Evolutionary conservation across 208 protist genomes (phyloP), one percentile per base, ranked within the genome.

Genomic region (Leishmania turanica): DNA sequence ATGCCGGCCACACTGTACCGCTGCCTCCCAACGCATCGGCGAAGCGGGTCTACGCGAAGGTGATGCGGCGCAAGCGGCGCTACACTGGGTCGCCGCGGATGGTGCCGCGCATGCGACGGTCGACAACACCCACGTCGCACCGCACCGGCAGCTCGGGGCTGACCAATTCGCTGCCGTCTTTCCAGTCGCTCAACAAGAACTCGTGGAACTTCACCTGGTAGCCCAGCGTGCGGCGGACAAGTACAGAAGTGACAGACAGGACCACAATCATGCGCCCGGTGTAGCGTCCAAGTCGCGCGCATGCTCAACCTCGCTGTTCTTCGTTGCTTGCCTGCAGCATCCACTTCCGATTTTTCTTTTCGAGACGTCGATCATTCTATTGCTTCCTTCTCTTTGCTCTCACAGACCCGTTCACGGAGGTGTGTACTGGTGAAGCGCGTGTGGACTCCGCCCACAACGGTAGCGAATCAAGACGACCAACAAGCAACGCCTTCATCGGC

Each of bases 121-220:
- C 76, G n/a, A 84, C 81, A 37, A 53, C 56, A 40, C 76, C 75
- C 3, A 13, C 64, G 47, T 68, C 77, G 74, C 62, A 45, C 24
- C 74, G 64, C 37, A 15, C 79, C 74, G 19, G 68, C 80, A 40
- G 65, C 76, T 40, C 15, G 5, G 56, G 79, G 27, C 65, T 77
- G 27, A n/a, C 27, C 13, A 69, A 65, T 34, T 21, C 76, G 53
- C 86, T 88, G 31, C 88, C 89, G 27, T 81, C 83, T 27, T 97
- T 96, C 79, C 82, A 87, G 62, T 90, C 89, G 0, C 89, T 96
- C 68, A 91, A 90, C 82, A 92, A 89, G 78, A 90, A 94, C 75
- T 86, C 92, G 42, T 97, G 94, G 94, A 97, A 97, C 79, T 93
- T 97, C n/a, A 92, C 88, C 4, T 97, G 94, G 94, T 97, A 79